Percentiles rank a stretch among this genome's conserved stretches.
These are phyloP conservation scores for Fabrea salina DNA, from an alignment of 169 alveolate genomes.

Conservation along the genomic window DNA sequence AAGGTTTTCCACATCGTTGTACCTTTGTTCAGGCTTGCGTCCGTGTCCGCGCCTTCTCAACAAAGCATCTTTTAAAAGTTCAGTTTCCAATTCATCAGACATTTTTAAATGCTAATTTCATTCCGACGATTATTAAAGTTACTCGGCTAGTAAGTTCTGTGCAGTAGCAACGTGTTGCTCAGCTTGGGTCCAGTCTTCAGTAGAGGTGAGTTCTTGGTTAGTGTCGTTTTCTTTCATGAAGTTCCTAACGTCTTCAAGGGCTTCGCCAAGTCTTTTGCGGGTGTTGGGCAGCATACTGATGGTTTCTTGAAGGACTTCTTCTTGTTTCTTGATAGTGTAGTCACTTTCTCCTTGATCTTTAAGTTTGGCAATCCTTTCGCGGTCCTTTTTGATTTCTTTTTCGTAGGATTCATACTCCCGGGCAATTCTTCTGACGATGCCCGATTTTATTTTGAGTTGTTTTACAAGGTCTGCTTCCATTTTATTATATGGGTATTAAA, in stretches of 20 bases:
- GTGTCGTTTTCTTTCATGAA: slow-evolving; percentile 30
- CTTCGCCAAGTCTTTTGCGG: slow-evolving; percentile 19
- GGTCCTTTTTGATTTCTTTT: slow-evolving; percentile 5
- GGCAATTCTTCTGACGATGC: slow-evolving; percentile 24
- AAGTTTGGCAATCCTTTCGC: slow-evolving; percentile 22
- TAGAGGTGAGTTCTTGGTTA: not conserved
- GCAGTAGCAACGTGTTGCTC: not conserved
- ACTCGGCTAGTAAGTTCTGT: too few species aligned
- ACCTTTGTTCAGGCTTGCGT: not conserved
- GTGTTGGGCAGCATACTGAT: slow-evolving; percentile 28
- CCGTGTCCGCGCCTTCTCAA: not conserved
- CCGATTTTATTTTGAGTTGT: slow-evolving; percentile 30
- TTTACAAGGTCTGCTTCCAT: slow-evolving; percentile 4
- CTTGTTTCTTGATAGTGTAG: slow-evolving; percentile 2
- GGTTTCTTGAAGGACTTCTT: slow-evolving; percentile 32
- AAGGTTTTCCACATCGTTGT: slow-evolving; percentile 71
- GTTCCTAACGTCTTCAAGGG: slow-evolving; percentile 13
- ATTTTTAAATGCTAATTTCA: too few species aligned
- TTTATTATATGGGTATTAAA: not conserved
- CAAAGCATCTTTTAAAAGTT: not conserved
- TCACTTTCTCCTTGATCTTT: slow-evolving; percentile 15
- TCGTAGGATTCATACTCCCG: slow-evolving; percentile 30
- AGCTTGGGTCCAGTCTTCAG: slow-evolving; percentile 6
- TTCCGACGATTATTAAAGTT: too few species aligned
- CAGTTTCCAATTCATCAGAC: not conserved